Evolutionary conservation across 75 land plant species (phyloP).

Genomic region (Picea sitchensis): DNA sequence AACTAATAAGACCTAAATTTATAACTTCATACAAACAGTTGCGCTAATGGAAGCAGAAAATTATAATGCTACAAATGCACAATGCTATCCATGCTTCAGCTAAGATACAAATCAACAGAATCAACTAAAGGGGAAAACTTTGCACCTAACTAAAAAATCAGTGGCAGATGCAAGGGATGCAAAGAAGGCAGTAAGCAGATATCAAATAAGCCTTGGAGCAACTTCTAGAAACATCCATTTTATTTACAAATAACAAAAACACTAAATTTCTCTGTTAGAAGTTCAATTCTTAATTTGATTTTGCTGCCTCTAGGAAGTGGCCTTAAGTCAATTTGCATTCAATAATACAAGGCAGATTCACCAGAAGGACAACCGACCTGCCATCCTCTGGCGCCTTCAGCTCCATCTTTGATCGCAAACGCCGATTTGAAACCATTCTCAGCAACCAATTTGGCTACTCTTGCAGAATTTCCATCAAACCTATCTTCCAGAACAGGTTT

Average conservation of each 20-base stretch:
- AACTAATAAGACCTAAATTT: not conserved
- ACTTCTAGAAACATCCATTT: slow-evolving; percentile 14
- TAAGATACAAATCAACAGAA: not conserved
- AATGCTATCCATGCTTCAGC: not conserved
- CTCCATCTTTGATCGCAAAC: slow-evolving; percentile 90
- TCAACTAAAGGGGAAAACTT: not conserved
- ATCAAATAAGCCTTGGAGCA: not conserved
- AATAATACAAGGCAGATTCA: not conserved
- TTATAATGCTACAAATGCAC: not conserved
- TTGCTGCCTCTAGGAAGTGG: not conserved
- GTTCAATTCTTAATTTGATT: not conserved
- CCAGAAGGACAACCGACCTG: slow-evolving; percentile 30
- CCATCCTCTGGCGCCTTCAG: slow-evolving; percentile 91
- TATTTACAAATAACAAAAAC: not conserved
- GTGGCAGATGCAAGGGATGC: not conserved
- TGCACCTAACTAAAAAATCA: too few species aligned
- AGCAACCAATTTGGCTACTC: slow-evolving; percentile 74
- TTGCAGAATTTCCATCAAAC: slow-evolving; percentile 85
- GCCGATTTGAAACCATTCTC: slow-evolving; percentile 88
- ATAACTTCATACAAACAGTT: not conserved
- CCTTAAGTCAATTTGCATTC: slow-evolving; percentile 1
- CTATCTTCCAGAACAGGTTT: slow-evolving; percentile 39
- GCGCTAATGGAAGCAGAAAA: not conserved
- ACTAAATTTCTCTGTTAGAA: not conserved
- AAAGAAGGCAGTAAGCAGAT: not conserved